Evolutionary conservation across 1,139 yeast genomes (phyloP), one percentile per base, ranked within the genome.

Genomic region (Debaryomyces coudertii): DNA sequence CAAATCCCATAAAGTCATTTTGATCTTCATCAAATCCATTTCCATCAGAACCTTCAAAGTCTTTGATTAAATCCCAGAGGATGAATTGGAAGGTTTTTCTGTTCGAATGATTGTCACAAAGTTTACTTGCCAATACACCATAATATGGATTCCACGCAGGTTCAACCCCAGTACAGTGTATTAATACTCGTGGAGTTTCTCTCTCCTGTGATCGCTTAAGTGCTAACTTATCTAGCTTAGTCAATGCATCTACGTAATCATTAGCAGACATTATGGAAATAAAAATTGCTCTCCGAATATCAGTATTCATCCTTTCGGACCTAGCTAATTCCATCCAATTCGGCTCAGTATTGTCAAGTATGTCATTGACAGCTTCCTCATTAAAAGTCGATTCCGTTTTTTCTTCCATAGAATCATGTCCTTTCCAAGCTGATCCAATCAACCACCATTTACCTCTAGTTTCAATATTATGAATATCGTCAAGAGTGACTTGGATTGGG

Each of bases 401-500:
- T 2, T 49, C 63, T 11, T 57, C 53, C 11, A 56, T 58, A 51
- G 57, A 59, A 27, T 74, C 76, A 42, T 61, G 58, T 1, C 92
- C 92, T 58, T 82, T 87, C 97, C 98, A 93, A 0, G 99, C 97
- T 3, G 98, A 88, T 38, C 99, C 99, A 30, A 95, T 92, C 36
- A 93, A 74, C 99, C 99, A 95, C 99, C 99, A 95, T 65, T 92
- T 93, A 46, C 99, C 99, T 52, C 83, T 80, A 0, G 85, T 80
- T 9, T 84, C 88, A 24, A 89, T 77, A 51, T 80, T 82, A 42
- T 80, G 82, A 47, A 95, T 90, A 68, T 95, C 99, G 41, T 82
- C 85, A 28, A 95, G 71, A 2, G 90, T 73, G 1, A 93, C 98
- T 55, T 88, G 90, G 27, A 95, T 74, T 1, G 99, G 89, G 45